A percentile compares a stretch with the other conserved stretches of the same genome.
These are phyloP conservation scores for Boletellus sp. DNA, from an alignment of 1,284 basidiomycete species.

Conservation along the genomic window DNA sequence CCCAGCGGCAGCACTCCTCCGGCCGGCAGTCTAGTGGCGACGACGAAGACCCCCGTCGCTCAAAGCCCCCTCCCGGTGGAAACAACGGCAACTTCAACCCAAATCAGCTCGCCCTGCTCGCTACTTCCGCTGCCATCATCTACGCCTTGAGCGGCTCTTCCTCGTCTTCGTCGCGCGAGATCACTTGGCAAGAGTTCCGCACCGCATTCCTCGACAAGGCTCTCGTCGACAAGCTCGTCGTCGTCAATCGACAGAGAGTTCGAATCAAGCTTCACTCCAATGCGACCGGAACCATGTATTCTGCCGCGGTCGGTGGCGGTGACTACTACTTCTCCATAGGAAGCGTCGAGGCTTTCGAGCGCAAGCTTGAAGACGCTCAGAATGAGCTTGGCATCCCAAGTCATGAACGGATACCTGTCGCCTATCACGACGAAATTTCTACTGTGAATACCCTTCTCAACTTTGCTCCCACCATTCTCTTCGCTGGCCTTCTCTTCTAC, in stretches of 20 bases:
- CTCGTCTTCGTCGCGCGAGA: constrained; percentile 71
- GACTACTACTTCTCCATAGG: constrained; percentile 97
- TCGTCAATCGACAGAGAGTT: constrained; percentile 90
- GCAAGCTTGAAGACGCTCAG: constrained; percentile 92
- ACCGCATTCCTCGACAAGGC: constrained; percentile 95
- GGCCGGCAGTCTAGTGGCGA: constrained; percentile 34
- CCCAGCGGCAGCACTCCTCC: constrained; percentile 36
- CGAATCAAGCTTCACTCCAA: constrained; percentile 86
- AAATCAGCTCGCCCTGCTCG: constrained; percentile 58
- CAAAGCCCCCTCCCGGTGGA: constrained; percentile 44
- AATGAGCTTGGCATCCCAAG: constrained; percentile 88
- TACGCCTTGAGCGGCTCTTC: constrained; percentile 65
- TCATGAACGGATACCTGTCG: constrained; percentile 92
- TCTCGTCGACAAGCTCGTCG: constrained; percentile 90
- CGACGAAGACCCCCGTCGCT: constrained; percentile 36
- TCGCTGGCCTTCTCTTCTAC: constrained; percentile 89
- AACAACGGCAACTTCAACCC: constrained; percentile 49
- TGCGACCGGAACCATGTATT: constrained; percentile 73
- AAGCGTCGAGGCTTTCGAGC: constrained; percentile 95
- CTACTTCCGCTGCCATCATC: constrained; percentile 59
- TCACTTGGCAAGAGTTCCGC: constrained; percentile 98
- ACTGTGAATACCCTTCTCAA: constrained; percentile 81
- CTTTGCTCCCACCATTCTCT: constrained; percentile 91
- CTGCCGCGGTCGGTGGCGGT: constrained; percentile 45
- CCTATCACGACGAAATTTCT: constrained; percentile 94